phyloP scores from a whole-genome alignment of 2,329 filamentous ascomycete species.

The Immersiporthe knoxdaviesiana region DNA sequence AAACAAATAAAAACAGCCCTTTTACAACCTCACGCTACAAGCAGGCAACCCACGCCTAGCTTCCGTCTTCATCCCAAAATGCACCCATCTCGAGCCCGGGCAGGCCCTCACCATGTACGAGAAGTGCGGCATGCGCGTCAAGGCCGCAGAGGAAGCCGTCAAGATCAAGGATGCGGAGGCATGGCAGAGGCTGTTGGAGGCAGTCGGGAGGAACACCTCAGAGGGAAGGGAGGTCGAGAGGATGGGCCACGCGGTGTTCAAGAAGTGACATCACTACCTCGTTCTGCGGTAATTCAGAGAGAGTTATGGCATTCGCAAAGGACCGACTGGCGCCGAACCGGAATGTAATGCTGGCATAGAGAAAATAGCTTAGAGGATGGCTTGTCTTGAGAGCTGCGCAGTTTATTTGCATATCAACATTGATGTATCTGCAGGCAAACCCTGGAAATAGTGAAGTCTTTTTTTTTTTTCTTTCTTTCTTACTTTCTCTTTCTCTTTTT shows the following conservation, averaged over 20 bases:
- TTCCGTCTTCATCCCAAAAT: slow-evolving; percentile 84
- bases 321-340: background rate
- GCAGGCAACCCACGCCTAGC: slow-evolving; percentile 91
- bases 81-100: slow-evolving; percentile 67
- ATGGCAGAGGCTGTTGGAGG: slow-evolving; percentile 74
- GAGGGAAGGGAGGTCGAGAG: slow-evolving; percentile 81
- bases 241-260: slow-evolving; percentile 65
- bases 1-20: slow-evolving; percentile 63
- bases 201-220: slow-evolving; percentile 69
- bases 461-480: no score
- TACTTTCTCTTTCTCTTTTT: no score
- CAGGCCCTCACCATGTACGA: slow-evolving; percentile 91
- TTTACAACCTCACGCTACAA: slow-evolving; percentile 85
- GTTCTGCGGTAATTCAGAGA: background rate
- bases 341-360: no score
- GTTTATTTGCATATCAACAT: background rate
- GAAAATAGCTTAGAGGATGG: background rate
- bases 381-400: background rate
- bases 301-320: background rate
- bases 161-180: slow-evolving; percentile 76
- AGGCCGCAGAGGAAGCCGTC: slow-evolving; percentile 89
- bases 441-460: slow-evolving; percentile 11
- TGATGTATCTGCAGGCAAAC: background rate
- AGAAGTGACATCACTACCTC: slow-evolving; percentile 40
- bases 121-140: slow-evolving; percentile 87